Percentiles rank a stretch among this genome's conserved stretches.
Conservation (phyloP, 441 rosid genomes). For the Bruguiera hainesii region DNA sequence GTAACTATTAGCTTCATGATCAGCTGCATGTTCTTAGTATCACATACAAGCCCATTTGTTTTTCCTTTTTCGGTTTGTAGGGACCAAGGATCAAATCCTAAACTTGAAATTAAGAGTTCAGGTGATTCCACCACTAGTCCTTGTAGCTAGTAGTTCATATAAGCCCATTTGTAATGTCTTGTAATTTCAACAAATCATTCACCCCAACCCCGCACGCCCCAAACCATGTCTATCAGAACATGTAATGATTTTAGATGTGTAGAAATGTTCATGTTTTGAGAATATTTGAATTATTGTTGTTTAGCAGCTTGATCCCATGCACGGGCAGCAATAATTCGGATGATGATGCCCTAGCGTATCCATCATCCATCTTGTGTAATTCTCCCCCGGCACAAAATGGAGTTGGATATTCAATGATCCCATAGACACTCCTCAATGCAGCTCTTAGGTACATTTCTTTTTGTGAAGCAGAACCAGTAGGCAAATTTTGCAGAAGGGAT, state of each 20-base stretch:
- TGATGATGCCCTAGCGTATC: constrained; percentile 2
- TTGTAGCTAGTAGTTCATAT: no score
- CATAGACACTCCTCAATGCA: not conserved
- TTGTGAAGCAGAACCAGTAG: not conserved
- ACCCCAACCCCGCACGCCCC: no score
- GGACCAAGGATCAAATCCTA: no score
- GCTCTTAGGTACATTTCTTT: not conserved
- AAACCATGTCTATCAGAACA: not conserved
- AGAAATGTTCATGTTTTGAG: constrained; percentile 5
- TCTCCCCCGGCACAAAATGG: not conserved
- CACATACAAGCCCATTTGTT: no score
- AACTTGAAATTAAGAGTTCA: no score
- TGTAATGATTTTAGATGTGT: not conserved
- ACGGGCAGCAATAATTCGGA: constrained; percentile 3
- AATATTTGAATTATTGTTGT: constrained; percentile 8
- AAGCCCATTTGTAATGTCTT: no score
- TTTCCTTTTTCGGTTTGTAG: no score
- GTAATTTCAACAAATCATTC: no score
- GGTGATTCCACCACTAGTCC: no score
- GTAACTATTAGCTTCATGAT: no score
- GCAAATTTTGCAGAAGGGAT: not conserved
- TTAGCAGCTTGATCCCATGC: constrained; percentile 23
- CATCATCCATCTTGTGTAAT: not conserved
- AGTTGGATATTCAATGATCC: not conserved
- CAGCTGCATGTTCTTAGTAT: no score